These are phyloP conservation scores for Lachnellula arida DNA, from an alignment of 2,329 filamentous ascomycete species.

Conservation along the genomic window DNA sequence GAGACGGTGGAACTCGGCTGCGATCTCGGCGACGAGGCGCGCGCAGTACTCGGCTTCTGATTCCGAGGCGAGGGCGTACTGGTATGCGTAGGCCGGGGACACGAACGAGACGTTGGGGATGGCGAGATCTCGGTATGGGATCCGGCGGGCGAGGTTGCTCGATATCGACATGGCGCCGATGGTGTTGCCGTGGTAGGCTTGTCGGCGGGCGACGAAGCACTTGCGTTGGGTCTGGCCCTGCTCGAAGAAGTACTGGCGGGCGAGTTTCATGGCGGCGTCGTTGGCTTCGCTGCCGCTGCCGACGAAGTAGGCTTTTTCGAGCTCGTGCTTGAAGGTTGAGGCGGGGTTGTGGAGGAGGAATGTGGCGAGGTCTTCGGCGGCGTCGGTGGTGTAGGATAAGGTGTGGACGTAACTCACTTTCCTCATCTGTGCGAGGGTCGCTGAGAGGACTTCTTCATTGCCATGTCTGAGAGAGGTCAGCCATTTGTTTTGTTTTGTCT, in stretches of 20 bases:
- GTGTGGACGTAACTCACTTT: constrained; percentile 53
- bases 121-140: constrained; percentile 51
- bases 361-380: constrained; percentile 42
- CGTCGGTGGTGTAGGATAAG: constrained; percentile 49
- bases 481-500: too few relatives aligned
- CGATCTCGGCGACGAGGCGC: constrained; percentile 54
- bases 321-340: too few relatives aligned
- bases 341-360: neutral
- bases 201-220: constrained; percentile 56
- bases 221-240: constrained; percentile 39
- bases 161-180: constrained; percentile 54
- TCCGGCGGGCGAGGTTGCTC: constrained; percentile 50
- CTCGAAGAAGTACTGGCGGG: constrained; percentile 51
- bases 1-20: constrained; percentile 51
- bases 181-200: constrained; percentile 65
- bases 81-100: constrained; percentile 58
- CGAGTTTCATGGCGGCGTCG: constrained; percentile 55
- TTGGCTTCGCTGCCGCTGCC: neutral
- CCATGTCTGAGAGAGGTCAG: constrained; percentile 44
- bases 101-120: constrained; percentile 48
- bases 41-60: constrained; percentile 48
- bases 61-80: constrained; percentile 44
- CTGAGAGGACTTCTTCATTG: constrained; percentile 51
- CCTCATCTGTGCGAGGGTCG: constrained; percentile 54
- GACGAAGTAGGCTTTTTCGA: neutral